Evolutionary conservation across 2,329 filamentous ascomycete genomes (phyloP).

Genomic region (Phaeosphaeria sp.): DNA sequence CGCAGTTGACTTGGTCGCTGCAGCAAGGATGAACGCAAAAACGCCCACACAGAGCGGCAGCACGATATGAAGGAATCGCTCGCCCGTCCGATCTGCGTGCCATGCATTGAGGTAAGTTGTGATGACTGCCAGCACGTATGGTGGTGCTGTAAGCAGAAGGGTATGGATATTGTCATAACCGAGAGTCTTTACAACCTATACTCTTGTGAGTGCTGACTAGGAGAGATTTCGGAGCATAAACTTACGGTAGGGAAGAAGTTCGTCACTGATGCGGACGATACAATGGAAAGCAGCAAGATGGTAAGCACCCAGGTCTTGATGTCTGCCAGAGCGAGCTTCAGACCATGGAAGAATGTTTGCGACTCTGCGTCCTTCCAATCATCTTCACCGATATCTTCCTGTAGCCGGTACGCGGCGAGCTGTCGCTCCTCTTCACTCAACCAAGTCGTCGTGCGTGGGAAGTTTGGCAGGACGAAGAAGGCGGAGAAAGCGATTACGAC

Average conservation of each 20-base stretch:
- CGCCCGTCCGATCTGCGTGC: conserved; percentile 74
- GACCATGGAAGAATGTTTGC: conserved; percentile 48
- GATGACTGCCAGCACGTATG: conserved; percentile 60
- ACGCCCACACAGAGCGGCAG: conserved; percentile 68
- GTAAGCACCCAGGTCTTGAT: conserved; percentile 51
- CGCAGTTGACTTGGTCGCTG: conserved; percentile 64
- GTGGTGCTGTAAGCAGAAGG: conserved; percentile 54
- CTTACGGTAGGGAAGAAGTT: conserved; percentile 67
- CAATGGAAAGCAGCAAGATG: conserved; percentile 48
- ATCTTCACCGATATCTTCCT: conserved; percentile 50
- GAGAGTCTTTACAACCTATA: conserved; percentile 59
- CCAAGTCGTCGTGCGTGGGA: conserved; percentile 60
- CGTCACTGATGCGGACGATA: conserved; percentile 48
- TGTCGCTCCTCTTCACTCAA: conserved; percentile 49
- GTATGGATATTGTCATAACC: conserved; percentile 63
- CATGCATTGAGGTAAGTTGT: conserved; percentile 70
- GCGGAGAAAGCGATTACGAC: conserved; percentile 64
- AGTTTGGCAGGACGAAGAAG: conserved; percentile 70
- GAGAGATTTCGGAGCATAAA: neutral
- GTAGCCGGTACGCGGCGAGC: conserved; percentile 45
- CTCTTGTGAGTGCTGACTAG: neutral
- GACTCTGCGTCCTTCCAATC: conserved; percentile 46
- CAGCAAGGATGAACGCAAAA: conserved; percentile 71
- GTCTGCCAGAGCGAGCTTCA: conserved; percentile 49
- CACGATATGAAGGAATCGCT: conserved; percentile 72